Evolutionary conservation across 345 rosid species (phyloP).

Genomic region (Gossypium stocksii): DNA sequence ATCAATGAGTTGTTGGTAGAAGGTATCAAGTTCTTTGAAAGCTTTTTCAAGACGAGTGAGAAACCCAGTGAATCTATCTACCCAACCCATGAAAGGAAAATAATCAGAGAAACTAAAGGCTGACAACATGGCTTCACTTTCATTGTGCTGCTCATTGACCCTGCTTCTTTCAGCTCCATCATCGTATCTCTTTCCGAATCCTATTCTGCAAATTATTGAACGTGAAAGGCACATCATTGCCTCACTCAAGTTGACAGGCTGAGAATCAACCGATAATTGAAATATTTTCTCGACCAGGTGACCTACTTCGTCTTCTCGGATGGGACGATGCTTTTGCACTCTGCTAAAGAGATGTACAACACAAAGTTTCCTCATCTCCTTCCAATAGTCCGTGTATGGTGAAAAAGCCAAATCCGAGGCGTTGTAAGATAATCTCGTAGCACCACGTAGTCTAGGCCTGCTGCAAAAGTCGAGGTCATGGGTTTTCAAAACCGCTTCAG

Average conservation of each 20-base stretch:
- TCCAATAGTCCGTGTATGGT: conserved; percentile 24
- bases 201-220: not conserved
- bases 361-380: conserved; percentile 27
- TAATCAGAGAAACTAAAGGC: conserved; percentile 17
- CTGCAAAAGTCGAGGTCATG: conserved; percentile 29
- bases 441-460: conserved; percentile 19
- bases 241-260: conserved; percentile 24
- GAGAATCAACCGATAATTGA: conserved; percentile 18
- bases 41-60: conserved; percentile 25
- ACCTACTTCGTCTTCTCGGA: conserved; percentile 39
- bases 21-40: conserved; percentile 30
- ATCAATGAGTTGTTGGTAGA: conserved; percentile 37
- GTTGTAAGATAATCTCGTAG: conserved; percentile 24
- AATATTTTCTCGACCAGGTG: conserved; percentile 26
- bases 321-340: conserved; percentile 30
- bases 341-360: conserved; percentile 25
- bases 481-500: conserved; percentile 22
- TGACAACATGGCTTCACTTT: conserved; percentile 15
- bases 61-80: conserved; percentile 37
- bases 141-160: conserved; percentile 24
- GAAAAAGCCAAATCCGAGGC: conserved; percentile 29
- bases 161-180: conserved; percentile 25
- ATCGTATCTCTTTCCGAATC: not conserved
- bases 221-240: not conserved
- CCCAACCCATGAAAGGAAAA: conserved; percentile 38